phyloP scores from a whole-genome alignment of 1,284 basidiomycete species.

The Pterulicium gracile region DNA sequence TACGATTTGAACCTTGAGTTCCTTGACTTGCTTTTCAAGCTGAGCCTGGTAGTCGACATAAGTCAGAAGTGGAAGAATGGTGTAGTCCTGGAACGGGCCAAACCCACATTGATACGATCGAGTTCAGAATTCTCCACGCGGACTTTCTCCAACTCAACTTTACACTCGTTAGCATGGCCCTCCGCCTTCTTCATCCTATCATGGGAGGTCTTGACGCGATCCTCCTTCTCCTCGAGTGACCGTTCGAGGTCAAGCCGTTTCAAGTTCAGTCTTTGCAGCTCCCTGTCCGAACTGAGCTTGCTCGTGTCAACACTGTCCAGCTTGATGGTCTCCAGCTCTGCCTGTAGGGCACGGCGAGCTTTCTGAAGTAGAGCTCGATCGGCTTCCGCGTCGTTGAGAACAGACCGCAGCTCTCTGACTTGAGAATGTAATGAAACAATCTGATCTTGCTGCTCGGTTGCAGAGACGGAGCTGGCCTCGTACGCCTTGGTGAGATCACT shows the following conservation, averaged over 20 bases:
- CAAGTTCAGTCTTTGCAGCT: constrained; percentile 62
- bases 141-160: constrained; percentile 63
- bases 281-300: constrained; percentile 63
- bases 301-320: constrained; percentile 61
- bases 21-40: constrained; percentile 76
- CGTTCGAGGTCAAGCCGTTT: constrained; percentile 75
- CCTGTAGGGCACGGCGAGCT: constrained; percentile 70
- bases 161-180: constrained; percentile 60
- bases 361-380: constrained; percentile 73
- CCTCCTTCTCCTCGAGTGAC: constrained; percentile 69
- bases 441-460: constrained; percentile 74
- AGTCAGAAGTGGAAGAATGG: constrained; percentile 7
- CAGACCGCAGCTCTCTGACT: constrained; percentile 70
- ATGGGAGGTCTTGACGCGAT: constrained; percentile 59
- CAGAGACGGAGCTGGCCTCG: constrained; percentile 60
- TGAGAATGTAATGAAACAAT: constrained; percentile 77
- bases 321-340: constrained; percentile 72
- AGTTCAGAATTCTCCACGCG: constrained; percentile 71
- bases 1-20: constrained; percentile 68
- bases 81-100: constrained; percentile 4
- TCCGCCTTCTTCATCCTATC: constrained; percentile 78
- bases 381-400: constrained; percentile 77
- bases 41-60: constrained; percentile 40
- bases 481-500: constrained; percentile 67
- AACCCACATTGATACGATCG: constrained; percentile 64